These are phyloP conservation scores for Alloascoidea africana DNA, from an alignment of 805 yeast genomes.

Conservation along the genomic window DNA sequence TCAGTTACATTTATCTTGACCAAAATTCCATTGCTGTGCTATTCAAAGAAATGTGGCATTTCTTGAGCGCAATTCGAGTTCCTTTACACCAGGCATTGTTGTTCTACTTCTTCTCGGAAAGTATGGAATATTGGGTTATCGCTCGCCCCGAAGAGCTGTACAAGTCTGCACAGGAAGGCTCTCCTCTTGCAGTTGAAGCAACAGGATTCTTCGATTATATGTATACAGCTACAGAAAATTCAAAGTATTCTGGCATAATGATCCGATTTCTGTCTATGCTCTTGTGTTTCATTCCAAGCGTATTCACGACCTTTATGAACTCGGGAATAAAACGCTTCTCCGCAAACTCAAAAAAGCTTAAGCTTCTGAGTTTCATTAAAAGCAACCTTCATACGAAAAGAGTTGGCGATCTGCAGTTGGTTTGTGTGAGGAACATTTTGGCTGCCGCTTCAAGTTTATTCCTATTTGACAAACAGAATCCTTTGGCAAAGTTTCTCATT, in stretches of 20 bases:
- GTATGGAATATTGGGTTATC: conserved; percentile 33
- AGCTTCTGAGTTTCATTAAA: background rate
- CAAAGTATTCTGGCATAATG: background rate
- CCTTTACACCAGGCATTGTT: conserved; percentile 30
- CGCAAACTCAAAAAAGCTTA: background rate
- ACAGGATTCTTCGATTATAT: conserved; percentile 7
- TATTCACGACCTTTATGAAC: background rate
- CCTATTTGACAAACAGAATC: background rate
- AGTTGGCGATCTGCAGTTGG: background rate
- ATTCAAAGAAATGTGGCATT: conserved; percentile 22
- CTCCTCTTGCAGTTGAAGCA: conserved; percentile 6
- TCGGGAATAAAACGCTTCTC: background rate
- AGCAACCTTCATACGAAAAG: background rate
- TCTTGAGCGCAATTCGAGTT: conserved; percentile 23
- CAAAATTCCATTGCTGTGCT: conserved; percentile 20
- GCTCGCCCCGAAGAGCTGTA: conserved; percentile 29
- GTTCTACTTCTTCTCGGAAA: conserved; percentile 28
- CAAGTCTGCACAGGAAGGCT: conserved; percentile 2
- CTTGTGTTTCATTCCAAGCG: background rate
- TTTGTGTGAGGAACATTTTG: background rate
- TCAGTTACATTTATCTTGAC: conserved; percentile 27
- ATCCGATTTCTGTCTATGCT: background rate
- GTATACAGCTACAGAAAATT: conserved; percentile 2
- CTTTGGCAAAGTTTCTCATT: background rate
- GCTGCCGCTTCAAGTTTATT: background rate